Evolutionary conservation across 495 filamentous ascomycete genomes (phyloP).

Genomic region (Daldinia bambusicola): DNA sequence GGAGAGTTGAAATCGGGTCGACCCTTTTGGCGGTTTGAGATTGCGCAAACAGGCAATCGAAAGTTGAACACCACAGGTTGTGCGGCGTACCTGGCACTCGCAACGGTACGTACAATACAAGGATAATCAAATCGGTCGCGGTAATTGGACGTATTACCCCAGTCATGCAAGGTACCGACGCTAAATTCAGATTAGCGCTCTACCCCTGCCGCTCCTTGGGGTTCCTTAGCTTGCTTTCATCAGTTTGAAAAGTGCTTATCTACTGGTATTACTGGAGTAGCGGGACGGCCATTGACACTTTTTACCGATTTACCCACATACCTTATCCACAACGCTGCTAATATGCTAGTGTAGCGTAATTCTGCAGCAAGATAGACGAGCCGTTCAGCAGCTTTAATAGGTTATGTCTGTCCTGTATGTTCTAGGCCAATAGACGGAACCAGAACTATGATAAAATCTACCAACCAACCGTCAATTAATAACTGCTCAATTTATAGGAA

Average conservation of each 20-base stretch:
- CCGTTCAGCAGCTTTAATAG: neutral
- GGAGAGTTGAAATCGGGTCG: slow-evolving; percentile 9
- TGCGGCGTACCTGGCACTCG: neutral
- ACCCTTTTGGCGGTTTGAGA: slow-evolving; percentile 38
- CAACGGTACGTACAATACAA: slow-evolving; percentile 9
- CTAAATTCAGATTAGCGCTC: slow-evolving; percentile 38
- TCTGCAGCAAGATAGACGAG: neutral
- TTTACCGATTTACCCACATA: neutral
- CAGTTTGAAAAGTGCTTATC: slow-evolving; percentile 25
- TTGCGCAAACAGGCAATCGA: slow-evolving; percentile 15
- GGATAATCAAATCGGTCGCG: slow-evolving; percentile 5
- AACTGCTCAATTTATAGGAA: slow-evolving; percentile 20
- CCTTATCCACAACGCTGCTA: neutral
- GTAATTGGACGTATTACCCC: slow-evolving; percentile 32
- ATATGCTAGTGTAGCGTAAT: neutral
- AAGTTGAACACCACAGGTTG: neutral
- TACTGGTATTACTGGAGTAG: neutral
- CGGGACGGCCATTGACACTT: neutral
- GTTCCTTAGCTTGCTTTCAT: slow-evolving; percentile 6
- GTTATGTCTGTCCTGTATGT: no score
- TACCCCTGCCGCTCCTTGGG: slow-evolving; percentile 22
- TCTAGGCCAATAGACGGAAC: neutral
- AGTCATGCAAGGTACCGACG: slow-evolving; percentile 40
- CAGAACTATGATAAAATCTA: neutral
- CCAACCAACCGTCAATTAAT: slow-evolving; percentile 12